Evolutionary conservation across 768 basidiomycete species (phyloP), one percentile per base, ranked within the genome.

Genomic region (Pulveroboletus sp.): DNA sequence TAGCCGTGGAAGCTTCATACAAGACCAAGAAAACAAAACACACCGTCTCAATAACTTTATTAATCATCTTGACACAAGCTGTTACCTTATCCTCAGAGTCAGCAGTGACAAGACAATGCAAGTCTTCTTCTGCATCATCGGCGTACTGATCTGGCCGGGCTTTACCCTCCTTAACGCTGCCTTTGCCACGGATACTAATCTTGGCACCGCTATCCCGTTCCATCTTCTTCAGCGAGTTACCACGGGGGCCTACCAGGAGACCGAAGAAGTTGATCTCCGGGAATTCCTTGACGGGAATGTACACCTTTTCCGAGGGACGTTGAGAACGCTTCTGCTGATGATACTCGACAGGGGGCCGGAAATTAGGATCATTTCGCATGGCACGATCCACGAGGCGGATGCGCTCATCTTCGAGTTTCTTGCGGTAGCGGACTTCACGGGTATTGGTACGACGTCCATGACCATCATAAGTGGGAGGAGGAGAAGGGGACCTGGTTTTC

Each of bases 251-350:
- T 56, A 99, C 95, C 53, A 99, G 81, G 54, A 99, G 76, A 60
- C 96, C 96, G 62, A 99, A 98, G 74, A 98, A 99, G 68, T 99
- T 99, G 77, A 99, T 98, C 72, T 98, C 95, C 2, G 96, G 96
- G 60, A 99, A 99, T 71, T 99, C 96, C 69, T 99, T 98, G 67
- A 97, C 94, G 34, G 96, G 96, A 53, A 99, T 97, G 68, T 98
- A 99, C 53, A 99, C 96, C 72, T 98, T 98, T 52, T 99, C 96
- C 29, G 89, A 89, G 13, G 95, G 94, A 40, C 93, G 82, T 51
- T 90, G 89, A 35, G 89, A 90, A 27, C 93, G 86, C 70, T 96
- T 95, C 66, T 93, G 86, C 67, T 93, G 89, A 55, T 92, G 89
- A 64, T 97, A 95, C 69, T 99, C 96, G 48, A 92, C 87, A 10